Conservation (phyloP, 371 early-diverging fungal genomes). For the Syncephalis fuscata region DNA sequence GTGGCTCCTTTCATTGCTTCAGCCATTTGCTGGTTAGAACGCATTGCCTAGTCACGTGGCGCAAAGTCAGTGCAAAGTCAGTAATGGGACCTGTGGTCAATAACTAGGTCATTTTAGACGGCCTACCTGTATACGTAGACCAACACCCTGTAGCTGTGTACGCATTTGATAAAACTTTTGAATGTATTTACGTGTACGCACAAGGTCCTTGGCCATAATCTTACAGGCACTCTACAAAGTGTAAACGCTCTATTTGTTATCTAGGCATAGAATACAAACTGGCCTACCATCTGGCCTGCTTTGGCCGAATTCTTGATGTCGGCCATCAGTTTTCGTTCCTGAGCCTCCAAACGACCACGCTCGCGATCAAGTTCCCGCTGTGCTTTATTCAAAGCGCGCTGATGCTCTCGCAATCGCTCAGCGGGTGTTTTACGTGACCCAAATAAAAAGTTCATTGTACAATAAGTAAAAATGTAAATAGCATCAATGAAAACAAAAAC, state of each 20-base stretch:
- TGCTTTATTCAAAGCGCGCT: constrained; percentile 72
- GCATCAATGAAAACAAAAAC: too few species aligned
- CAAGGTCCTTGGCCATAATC: constrained; percentile 94
- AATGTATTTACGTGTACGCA: constrained; percentile 79
- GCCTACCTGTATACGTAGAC: constrained; percentile 71
- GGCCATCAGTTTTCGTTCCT: constrained; percentile 85
- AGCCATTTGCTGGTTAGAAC: constrained; percentile 90
- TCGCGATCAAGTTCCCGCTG: constrained; percentile 91
- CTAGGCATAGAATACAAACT: background rate
- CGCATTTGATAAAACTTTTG: constrained; percentile 94
- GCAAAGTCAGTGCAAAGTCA: background rate
- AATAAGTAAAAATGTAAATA: too few species aligned
- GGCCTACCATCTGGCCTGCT: constrained; percentile 67
- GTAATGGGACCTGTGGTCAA: background rate
- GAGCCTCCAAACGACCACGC: constrained; percentile 68
- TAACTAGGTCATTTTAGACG: constrained; percentile 1
- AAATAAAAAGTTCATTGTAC: too few species aligned
- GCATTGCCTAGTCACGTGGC: constrained; percentile 41
- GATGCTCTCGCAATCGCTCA: constrained; percentile 81
- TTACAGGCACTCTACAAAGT: constrained; percentile 59
- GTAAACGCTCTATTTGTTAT: background rate
- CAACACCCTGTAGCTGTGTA: constrained; percentile 86
- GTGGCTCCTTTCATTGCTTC: constrained; percentile 93
- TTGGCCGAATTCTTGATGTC: constrained; percentile 90
- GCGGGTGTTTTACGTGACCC: constrained; percentile 50